Evolutionary conservation across 768 basidiomycete species (phyloP).

Genomic region (Macrolepiota dolichaula): DNA sequence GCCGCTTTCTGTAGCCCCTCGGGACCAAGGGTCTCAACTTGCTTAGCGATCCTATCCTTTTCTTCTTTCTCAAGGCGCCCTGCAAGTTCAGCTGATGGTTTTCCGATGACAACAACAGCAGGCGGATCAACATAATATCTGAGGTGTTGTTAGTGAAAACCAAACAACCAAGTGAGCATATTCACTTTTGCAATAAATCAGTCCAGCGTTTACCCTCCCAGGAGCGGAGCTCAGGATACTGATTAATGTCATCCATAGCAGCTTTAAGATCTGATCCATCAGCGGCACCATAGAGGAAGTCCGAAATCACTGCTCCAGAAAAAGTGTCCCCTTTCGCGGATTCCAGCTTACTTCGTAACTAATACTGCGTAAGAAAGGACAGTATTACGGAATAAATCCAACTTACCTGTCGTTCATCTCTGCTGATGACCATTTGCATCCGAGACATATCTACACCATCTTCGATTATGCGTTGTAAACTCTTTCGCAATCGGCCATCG

Average conservation of each 20-base stretch:
- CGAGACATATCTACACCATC: constrained; percentile 88
- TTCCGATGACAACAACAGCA: constrained; percentile 76
- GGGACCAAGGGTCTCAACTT: constrained; percentile 68
- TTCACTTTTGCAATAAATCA: constrained; percentile 66
- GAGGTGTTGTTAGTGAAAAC: neutral
- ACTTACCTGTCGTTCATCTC: constrained; percentile 82
- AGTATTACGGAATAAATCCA: neutral
- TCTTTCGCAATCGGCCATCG: constrained; percentile 60
- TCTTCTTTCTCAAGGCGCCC: constrained; percentile 80
- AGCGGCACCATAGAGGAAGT: constrained; percentile 82
- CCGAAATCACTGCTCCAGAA: constrained; percentile 67
- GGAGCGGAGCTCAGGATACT: constrained; percentile 59
- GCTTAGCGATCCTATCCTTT: constrained; percentile 68
- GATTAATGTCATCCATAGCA: constrained; percentile 75
- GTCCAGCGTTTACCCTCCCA: constrained; percentile 83
- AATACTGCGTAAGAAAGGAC: constrained; percentile 7
- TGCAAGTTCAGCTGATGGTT: constrained; percentile 82
- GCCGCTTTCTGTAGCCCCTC: constrained; percentile 74
- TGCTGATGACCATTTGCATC: constrained; percentile 81
- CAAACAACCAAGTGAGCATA: neutral
- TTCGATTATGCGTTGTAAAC: constrained; percentile 63
- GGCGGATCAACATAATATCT: constrained; percentile 81
- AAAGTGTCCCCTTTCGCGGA: constrained; percentile 81
- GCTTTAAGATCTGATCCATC: constrained; percentile 76
- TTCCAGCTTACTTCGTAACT: constrained; percentile 85